These are phyloP conservation scores for Talaromyces nanjingensis DNA, from an alignment of 495 filamentous ascomycete species.

Conservation along the genomic window DNA sequence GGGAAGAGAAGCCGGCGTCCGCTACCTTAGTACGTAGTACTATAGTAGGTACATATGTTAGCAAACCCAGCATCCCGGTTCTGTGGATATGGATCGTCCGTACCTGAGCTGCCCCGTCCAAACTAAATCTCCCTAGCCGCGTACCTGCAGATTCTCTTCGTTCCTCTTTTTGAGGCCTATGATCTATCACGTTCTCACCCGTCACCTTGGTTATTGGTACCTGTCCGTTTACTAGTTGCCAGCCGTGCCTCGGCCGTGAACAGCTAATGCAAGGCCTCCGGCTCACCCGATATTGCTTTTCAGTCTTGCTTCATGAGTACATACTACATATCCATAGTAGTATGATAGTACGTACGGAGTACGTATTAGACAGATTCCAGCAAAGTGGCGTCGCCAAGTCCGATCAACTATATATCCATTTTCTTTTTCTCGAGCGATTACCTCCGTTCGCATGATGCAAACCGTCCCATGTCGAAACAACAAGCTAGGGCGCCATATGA, in stretches of 20 bases:
- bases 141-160: not conserved
- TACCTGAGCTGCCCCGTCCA: not conserved
- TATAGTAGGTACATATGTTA: not conserved
- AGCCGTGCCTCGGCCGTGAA: not conserved
- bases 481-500: not conserved
- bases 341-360: too few species aligned
- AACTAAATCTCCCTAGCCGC: not conserved
- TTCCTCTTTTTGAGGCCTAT: not conserved
- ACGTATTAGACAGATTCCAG: not conserved
- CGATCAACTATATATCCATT: not conserved
- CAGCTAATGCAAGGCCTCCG: not conserved
- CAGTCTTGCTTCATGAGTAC: not conserved
- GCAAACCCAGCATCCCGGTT: conserved; percentile 4
- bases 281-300: not conserved
- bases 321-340: too few species aligned
- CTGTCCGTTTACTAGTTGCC: not conserved
- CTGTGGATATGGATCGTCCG: conserved; percentile 3
- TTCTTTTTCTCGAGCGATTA: not conserved
- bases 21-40: not conserved
- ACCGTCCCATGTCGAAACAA: not conserved
- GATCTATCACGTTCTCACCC: not conserved
- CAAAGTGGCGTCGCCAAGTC: not conserved
- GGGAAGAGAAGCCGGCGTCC: conserved; percentile 5
- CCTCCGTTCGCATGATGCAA: not conserved
- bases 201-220: not conserved